Percentiles rank a stretch among this genome's conserved stretches.
Conservation (phyloP, 345 rosid species). For the Gossypium anomalum region DNA sequence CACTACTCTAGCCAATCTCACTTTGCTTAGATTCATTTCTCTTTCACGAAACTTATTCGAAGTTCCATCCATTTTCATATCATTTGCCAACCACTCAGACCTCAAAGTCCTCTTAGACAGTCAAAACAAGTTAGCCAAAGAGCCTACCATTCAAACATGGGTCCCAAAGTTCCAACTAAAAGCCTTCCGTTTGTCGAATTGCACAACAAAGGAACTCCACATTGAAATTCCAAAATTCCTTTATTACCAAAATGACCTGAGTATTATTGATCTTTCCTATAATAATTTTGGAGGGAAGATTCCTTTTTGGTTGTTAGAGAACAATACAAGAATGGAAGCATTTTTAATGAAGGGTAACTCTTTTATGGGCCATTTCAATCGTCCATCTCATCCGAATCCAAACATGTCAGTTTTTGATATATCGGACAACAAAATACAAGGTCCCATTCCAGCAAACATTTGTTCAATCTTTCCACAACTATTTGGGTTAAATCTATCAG, state of each 20-base stretch:
- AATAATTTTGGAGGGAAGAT: too few relatives aligned
- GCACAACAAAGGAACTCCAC: not conserved
- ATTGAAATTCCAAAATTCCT: not conserved
- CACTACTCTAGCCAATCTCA: too few relatives aligned
- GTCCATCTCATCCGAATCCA: not conserved
- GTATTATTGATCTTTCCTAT: not conserved
- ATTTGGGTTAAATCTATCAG: too few relatives aligned
- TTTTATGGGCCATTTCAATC: not conserved
- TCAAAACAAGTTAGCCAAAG: not conserved
- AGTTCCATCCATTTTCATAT: too few relatives aligned
- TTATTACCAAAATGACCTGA: not conserved
- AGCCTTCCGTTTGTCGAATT: not conserved
- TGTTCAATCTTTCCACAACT: too few relatives aligned
- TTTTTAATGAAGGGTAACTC: not conserved
- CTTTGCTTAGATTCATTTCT: too few relatives aligned
- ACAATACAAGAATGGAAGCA: not conserved
- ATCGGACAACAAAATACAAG: not conserved
- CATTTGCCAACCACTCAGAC: too few relatives aligned
- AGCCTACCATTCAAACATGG: not conserved
- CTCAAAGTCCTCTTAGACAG: not conserved
- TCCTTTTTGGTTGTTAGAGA: slow-evolving; percentile 27
- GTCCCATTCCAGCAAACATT: too few relatives aligned
- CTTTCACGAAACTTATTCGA: too few relatives aligned
- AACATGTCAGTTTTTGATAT: not conserved
- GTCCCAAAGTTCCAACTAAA: not conserved